These are phyloP conservation scores for Phaseolus coccineus DNA, from an alignment of 331 rosid genomes.

Conservation along the genomic window DNA sequence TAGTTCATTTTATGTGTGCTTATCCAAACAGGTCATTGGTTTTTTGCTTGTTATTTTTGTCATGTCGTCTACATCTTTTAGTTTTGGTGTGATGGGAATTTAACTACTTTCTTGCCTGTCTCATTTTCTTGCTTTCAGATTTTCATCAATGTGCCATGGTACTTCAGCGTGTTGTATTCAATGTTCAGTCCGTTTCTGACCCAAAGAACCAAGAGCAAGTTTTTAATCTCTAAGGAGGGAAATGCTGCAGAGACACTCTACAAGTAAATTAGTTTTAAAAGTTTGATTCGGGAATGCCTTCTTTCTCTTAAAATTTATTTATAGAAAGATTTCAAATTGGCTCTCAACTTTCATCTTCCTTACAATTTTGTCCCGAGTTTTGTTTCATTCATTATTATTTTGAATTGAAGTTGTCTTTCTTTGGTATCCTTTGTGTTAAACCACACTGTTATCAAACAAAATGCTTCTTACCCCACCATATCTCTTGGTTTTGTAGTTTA, in stretches of 20 bases:
- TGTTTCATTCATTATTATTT: slow-evolving; percentile 12
- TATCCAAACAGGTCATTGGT: not conserved
- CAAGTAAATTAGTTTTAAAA: slow-evolving; percentile 37
- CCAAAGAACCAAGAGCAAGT: slow-evolving; percentile 91
- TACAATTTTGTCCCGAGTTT: not conserved
- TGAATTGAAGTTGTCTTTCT: slow-evolving; percentile 6
- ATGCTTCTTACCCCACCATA: not conserved
- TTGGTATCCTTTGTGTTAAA: not conserved
- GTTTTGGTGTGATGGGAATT: not conserved
- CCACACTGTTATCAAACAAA: not conserved
- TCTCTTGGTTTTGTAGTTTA: not conserved
- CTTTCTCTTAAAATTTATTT: not conserved
- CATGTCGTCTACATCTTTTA: not conserved
- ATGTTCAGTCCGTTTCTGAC: slow-evolving; percentile 91
- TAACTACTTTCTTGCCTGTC: not conserved
- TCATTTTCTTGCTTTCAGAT: slow-evolving; percentile 50
- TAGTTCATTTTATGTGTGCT: not conserved
- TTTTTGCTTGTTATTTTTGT: slow-evolving; percentile 9
- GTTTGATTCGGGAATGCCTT: slow-evolving; percentile 37
- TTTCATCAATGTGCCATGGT: slow-evolving; percentile 95
- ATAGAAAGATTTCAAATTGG: not conserved
- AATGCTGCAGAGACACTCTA: slow-evolving; percentile 87
- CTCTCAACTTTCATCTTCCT: not conserved
- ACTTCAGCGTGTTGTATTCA: slow-evolving; percentile 85
- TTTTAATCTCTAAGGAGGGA: slow-evolving; percentile 87